Percentiles rank a stretch among this genome's conserved stretches.
Evolutionary conservation across 2,329 filamentous ascomycete genomes (phyloP).

Genomic region (Fusarium algeriense): DNA sequence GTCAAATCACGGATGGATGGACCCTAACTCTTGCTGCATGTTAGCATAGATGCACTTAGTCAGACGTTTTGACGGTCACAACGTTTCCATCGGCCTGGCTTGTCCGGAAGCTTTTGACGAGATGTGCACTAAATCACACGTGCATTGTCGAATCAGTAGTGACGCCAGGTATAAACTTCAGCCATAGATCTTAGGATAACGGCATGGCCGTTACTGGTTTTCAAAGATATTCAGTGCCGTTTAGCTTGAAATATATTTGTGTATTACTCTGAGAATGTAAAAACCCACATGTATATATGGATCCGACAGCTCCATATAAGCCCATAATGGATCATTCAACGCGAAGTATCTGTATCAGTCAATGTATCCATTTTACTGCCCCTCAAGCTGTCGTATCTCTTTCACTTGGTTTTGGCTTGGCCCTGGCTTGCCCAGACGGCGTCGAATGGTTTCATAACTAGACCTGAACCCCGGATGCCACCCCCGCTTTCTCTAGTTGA

Average conservation of each 20-base stretch:
- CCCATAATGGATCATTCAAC: neutral
- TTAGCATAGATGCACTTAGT: constrained; percentile 15
- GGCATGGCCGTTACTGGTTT: constrained; percentile 11
- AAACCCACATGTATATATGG: neutral
- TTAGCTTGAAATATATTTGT: neutral
- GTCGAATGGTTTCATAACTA: constrained; percentile 23
- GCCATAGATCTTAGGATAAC: constrained; percentile 1
- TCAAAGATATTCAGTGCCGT: neutral
- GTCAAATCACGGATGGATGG: constrained; percentile 4
- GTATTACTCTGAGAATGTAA: neutral
- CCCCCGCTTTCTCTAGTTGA: constrained; percentile 30
- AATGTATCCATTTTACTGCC: neutral
- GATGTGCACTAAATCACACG: neutral
- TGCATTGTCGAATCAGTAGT: constrained; percentile 21
- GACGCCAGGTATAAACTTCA: constrained; percentile 4
- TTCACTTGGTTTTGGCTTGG: constrained; percentile 18
- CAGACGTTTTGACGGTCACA: constrained; percentile 22
- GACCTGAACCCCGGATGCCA: constrained; percentile 29
- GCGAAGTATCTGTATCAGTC: neutral
- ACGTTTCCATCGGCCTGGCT: constrained; percentile 13
- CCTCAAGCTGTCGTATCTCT: constrained; percentile 2
- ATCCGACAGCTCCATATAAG: no score
- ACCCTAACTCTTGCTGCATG: constrained; percentile 31
- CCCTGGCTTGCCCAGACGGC: constrained; percentile 2
- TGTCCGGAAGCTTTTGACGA: constrained; percentile 14